phyloP scores from a whole-genome alignment of 768 basidiomycete genomes.

The Rhodotorula graminis region DNA sequence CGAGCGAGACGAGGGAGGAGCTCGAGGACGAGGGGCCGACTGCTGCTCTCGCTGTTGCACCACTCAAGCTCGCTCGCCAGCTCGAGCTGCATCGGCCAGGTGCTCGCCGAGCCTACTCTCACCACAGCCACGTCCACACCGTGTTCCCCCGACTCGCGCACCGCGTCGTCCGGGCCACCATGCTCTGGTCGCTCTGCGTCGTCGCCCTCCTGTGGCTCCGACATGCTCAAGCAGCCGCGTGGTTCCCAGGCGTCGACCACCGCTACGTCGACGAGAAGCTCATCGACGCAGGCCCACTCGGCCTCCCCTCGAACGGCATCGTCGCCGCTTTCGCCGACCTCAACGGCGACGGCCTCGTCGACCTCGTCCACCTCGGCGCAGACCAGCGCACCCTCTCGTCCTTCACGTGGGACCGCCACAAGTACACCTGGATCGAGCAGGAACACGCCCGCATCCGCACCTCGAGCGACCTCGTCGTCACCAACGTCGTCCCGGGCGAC shows the following conservation, averaged over 20 bases:
- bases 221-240: background rate
- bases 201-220: background rate
- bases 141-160: background rate
- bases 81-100: too few relatives aligned
- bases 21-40: too few relatives aligned
- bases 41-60: too few relatives aligned
- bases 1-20: too few relatives aligned
- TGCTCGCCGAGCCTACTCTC: too few relatives aligned
- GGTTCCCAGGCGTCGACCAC: constrained; percentile 45
- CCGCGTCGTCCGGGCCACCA: background rate
- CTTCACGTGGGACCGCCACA: constrained; percentile 77
- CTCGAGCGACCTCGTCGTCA: constrained; percentile 49
- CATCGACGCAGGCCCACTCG: constrained; percentile 71
- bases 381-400: constrained; percentile 72
- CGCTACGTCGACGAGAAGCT: constrained; percentile 76
- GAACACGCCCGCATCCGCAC: constrained; percentile 39
- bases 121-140: background rate
- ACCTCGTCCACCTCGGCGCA: constrained; percentile 68
- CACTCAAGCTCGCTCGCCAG: too few relatives aligned
- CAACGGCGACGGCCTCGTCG: constrained; percentile 90
- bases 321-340: constrained; percentile 91
- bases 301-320: constrained; percentile 62
- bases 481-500: constrained; percentile 87
- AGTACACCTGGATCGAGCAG: constrained; percentile 50
- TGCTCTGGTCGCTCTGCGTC: background rate